Evolutionary conservation across 2,329 filamentous ascomycete genomes (phyloP).

Genomic region (Trichophyton equinum): DNA sequence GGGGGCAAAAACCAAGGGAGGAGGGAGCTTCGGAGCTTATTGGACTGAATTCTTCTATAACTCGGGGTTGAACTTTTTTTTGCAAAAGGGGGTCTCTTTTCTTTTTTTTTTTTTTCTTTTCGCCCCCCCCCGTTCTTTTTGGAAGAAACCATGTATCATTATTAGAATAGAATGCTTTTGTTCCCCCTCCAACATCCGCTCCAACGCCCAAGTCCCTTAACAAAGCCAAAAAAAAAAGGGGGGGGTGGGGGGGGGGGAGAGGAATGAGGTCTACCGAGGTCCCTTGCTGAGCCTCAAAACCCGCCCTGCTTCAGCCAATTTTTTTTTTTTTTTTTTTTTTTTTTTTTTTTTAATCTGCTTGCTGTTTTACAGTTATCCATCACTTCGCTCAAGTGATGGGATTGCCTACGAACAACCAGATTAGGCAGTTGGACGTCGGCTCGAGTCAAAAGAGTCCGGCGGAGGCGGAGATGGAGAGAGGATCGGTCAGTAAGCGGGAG

Average conservation of each 20-base stretch:
- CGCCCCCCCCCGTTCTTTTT: not conserved
- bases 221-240: not conserved
- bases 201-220: not conserved
- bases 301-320: too few species aligned
- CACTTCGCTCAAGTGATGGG: not conserved
- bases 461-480: too few species aligned
- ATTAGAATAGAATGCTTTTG: conserved; percentile 4
- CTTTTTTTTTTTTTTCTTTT: not conserved
- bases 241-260: too few species aligned
- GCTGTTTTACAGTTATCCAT: not conserved
- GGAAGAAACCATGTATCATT: not conserved
- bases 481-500: too few species aligned
- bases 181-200: not conserved
- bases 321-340: too few species aligned
- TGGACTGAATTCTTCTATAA: not conserved
- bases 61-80: not conserved
- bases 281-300: not conserved
- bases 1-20: not conserved
- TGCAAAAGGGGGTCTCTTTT: not conserved
- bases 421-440: conserved; percentile 1
- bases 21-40: conserved; percentile 1
- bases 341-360: too few species aligned
- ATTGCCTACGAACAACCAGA: not conserved
- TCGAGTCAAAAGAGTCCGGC: not conserved
- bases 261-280: too few species aligned